Evolutionary conservation across 2,329 filamentous ascomycete species (phyloP).

Genomic region (Chaetomium globosum): DNA sequence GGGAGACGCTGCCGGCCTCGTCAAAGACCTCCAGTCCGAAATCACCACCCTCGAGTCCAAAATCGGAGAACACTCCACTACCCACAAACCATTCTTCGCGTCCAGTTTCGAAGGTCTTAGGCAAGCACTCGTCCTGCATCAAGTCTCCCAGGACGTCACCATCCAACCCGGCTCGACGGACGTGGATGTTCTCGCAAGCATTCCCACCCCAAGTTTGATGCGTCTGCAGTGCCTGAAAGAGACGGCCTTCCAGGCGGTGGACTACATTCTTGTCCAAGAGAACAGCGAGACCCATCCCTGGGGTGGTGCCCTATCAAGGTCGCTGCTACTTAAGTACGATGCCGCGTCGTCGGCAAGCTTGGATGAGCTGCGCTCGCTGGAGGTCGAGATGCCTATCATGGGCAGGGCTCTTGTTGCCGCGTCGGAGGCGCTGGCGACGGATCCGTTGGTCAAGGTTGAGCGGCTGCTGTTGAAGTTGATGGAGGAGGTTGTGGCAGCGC

Average conservation of each 20-base stretch:
- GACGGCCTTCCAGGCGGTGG: slow-evolving; percentile 51
- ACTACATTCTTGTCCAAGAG: slow-evolving; percentile 47
- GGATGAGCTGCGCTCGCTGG: slow-evolving; percentile 63
- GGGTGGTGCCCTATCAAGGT: slow-evolving; percentile 51
- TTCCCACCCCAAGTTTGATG: slow-evolving; percentile 50
- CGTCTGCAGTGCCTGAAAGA: slow-evolving; percentile 47
- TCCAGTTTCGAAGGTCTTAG: slow-evolving; percentile 60
- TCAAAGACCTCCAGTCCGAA: slow-evolving; percentile 54
- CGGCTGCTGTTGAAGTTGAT: slow-evolving; percentile 53
- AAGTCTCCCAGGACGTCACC: slow-evolving; percentile 34
- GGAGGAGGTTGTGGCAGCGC: slow-evolving; percentile 46
- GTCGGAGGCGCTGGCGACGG: slow-evolving; percentile 52
- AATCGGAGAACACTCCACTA: slow-evolving; percentile 48
- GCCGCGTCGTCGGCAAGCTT: slow-evolving; percentile 57
- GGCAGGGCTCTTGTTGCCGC: slow-evolving; percentile 57
- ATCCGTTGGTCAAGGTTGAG: slow-evolving; percentile 55
- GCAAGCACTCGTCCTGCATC: slow-evolving; percentile 53
- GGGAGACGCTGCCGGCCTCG: slow-evolving; percentile 50
- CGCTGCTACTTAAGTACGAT: slow-evolving; percentile 59
- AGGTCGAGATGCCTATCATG: slow-evolving; percentile 65
- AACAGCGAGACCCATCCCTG: slow-evolving; percentile 47
- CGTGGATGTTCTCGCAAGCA: slow-evolving; percentile 53
- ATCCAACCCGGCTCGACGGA: slow-evolving; percentile 42
- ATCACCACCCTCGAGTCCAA: slow-evolving; percentile 55
- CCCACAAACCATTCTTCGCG: slow-evolving; percentile 54